Percentiles rank a stretch among this genome's conserved stretches.
Conservation (phyloP, 2,329 filamentous ascomycete genomes). For the Chaetomium olivaceum region DNA sequence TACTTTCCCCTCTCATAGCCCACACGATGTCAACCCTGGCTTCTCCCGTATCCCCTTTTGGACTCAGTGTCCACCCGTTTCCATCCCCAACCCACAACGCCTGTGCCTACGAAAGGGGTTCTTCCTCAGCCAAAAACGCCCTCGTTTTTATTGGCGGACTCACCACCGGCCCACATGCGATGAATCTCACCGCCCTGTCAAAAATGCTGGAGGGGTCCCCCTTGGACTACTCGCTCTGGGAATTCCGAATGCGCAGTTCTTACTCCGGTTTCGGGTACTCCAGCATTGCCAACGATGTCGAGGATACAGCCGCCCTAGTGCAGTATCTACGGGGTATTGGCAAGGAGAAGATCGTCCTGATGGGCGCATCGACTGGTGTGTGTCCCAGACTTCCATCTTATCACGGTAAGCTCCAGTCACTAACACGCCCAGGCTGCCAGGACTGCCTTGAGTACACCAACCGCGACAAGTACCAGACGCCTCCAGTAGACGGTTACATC, state of each 20-base stretch:
- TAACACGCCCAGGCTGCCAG: constrained; percentile 43
- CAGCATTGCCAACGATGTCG: constrained; percentile 53
- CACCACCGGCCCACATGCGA: constrained; percentile 62
- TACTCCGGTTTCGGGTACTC: constrained; percentile 55
- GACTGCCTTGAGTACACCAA: constrained; percentile 57
- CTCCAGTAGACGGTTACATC: constrained; percentile 67
- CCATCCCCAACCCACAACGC: constrained; percentile 1
- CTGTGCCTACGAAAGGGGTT: constrained; percentile 17
- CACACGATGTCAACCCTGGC: neutral
- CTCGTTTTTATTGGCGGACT: constrained; percentile 71
- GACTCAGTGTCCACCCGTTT: constrained; percentile 13
- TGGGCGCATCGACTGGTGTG: constrained; percentile 57
- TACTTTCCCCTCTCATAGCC: neutral
- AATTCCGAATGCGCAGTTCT: constrained; percentile 57
- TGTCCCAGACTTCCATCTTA: neutral
- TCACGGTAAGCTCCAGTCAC: neutral
- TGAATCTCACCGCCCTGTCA: constrained; percentile 1
- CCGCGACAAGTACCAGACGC: constrained; percentile 17
- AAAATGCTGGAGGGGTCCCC: constrained; percentile 50
- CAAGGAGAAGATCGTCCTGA: constrained; percentile 50
- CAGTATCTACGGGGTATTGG: constrained; percentile 52
- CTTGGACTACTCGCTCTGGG: constrained; percentile 56
- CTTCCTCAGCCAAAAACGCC: constrained; percentile 47
- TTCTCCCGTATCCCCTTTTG: neutral
- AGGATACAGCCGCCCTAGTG: constrained; percentile 55